These are phyloP conservation scores for Stachybotrys echinatus DNA, from an alignment of 2,329 filamentous ascomycete genomes.

Conservation along the genomic window DNA sequence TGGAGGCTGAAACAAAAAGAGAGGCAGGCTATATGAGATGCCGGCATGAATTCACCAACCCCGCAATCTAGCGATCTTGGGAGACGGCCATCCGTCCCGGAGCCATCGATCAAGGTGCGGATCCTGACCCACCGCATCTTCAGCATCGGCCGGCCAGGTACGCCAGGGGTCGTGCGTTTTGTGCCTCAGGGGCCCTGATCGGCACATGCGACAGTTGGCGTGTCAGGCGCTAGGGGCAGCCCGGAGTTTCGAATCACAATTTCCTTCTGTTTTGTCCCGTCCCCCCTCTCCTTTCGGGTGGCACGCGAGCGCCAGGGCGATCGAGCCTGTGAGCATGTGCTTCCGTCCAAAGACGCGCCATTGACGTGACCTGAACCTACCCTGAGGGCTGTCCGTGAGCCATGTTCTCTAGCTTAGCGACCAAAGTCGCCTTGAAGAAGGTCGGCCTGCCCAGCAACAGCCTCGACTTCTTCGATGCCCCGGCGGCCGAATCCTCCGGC, in stretches of 20 bases:
- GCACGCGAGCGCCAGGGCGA: too few relatives aligned
- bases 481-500: constrained; percentile 14
- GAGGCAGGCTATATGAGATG: not conserved
- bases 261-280: not conserved
- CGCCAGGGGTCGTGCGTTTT: not conserved
- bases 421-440: constrained; percentile 54
- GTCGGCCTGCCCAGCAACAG: constrained; percentile 47
- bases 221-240: not conserved
- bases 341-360: not conserved
- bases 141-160: not conserved
- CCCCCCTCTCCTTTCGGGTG: not conserved
- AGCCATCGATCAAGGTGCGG: not conserved
- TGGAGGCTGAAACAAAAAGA: not conserved
- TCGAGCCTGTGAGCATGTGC: too few relatives aligned
- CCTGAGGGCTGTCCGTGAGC: not conserved
- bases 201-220: not conserved
- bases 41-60: not conserved
- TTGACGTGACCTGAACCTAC: not conserved
- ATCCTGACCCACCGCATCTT: not conserved
- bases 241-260: not conserved
- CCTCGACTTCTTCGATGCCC: constrained; percentile 29
- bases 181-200: not conserved
- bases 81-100: not conserved
- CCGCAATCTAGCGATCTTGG: not conserved
- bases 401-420: constrained; percentile 52